Evolutionary conservation across 371 early-diverging fungal species (phyloP), one percentile per base, ranked within the genome.

Genomic region (Syncephalastrum monosporum): DNA sequence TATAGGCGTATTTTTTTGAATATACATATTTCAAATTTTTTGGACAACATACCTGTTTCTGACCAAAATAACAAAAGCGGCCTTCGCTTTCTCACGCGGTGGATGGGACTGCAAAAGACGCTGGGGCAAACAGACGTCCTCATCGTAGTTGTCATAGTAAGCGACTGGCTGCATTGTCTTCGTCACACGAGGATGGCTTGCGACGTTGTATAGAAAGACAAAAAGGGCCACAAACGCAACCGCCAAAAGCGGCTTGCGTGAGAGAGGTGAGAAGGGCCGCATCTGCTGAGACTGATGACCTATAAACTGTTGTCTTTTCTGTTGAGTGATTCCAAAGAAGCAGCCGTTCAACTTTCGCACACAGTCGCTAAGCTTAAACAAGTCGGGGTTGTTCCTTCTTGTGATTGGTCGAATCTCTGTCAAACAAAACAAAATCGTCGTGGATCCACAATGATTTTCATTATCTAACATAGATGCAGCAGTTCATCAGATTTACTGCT

Each of bases 21-120:
- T 12, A 14, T 19, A 47, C 15, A 16, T n/a, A 50, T 19, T 19
- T 19, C 15, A 16, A n/a, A n/a, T n/a, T n/a, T n/a, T 42, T 53
- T 27, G 14, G 45, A 42, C 15, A 56, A 16, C 29, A 64, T 64
- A 75, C 79, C 68, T 76, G 67, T 79, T 79, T 53, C 77, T 47
- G 38, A 79, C 77, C 50, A 79, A 57, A 47, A 74, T 69, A 14
- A 79, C 76, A 59, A 79, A 65, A 3, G 80, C 77, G 15, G 80
- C 80, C 44, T 76, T 79, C 21, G 80, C 80, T 55, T 72, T 76
- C 24, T 65, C 60, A 6, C 53, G 49, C 16, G 80, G 80, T 15
- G 80, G 80, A 25, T 64, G 53, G 21, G 56, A 64, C 16, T 59
- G 53, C 17, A 79, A 54, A 5, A 58, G 51, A n/a, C 61, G 66